Evolutionary conservation across 2,329 filamentous ascomycete species (phyloP).

Genomic region (Xenoacremonium recifei): DNA sequence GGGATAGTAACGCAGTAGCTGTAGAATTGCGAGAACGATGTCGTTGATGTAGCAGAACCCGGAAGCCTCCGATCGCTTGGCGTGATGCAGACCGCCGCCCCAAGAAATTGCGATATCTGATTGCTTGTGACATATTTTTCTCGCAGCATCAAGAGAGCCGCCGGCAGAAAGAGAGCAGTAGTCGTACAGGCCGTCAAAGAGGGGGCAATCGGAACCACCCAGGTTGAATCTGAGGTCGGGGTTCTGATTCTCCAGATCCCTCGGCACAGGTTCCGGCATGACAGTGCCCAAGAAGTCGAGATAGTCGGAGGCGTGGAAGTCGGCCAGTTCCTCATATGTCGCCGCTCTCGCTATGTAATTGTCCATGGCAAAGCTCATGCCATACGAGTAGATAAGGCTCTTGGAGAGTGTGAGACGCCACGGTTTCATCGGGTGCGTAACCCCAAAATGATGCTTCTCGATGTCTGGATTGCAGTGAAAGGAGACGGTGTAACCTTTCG

Average conservation of each 20-base stretch:
- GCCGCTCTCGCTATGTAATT: conserved; percentile 83
- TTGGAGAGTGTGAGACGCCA: conserved; percentile 96
- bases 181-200: conserved; percentile 93
- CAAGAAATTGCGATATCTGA: conserved; percentile 97
- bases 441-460: conserved; percentile 95
- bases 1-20: conserved; percentile 77
- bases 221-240: conserved; percentile 78
- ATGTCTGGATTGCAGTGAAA: conserved; percentile 95
- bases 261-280: conserved; percentile 59
- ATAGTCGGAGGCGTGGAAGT: conserved; percentile 88
- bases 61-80: conserved; percentile 88
- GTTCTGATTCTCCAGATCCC: conserved; percentile 64
- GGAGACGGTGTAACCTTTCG: conserved; percentile 86
- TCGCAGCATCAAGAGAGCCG: conserved; percentile 84
- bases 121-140: conserved; percentile 81
- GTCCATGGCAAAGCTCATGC: conserved; percentile 96
- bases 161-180: conserved; percentile 95
- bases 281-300: conserved; percentile 81
- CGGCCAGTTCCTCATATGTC: conserved; percentile 80
- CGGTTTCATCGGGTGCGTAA: conserved; percentile 98
- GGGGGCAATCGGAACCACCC: conserved; percentile 86
- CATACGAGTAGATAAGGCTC: conserved; percentile 89
- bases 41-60: conserved; percentile 99
- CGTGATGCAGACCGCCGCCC: conserved; percentile 95
- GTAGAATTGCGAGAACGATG: conserved; percentile 89